Evolutionary conservation across 495 filamentous ascomycete genomes (phyloP), one percentile per base, ranked within the genome.

Genomic region (Aspergillus wentii): DNA sequence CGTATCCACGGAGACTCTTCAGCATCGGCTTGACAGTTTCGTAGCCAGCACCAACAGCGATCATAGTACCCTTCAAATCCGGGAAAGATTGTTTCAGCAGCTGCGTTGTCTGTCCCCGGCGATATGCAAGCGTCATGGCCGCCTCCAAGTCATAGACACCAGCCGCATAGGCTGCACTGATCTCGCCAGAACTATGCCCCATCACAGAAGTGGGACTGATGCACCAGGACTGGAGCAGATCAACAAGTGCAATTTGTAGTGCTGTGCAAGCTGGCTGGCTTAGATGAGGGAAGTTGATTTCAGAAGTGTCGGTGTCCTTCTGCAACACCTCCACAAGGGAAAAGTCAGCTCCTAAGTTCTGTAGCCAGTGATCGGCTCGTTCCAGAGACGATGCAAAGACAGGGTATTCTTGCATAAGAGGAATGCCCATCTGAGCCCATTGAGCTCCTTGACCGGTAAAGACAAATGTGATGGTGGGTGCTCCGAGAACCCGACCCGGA

Each of bases 221-320:
- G 1, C 40, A 37, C 57, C 60, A 66, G 30, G 41, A 47, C 0
- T 35, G 30, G 8, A 71, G 42, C 1, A 68, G 47, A 16, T 70
- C 62, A 0, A 68, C 51, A 5, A 75, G 37, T 1, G 60, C 65
- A n/a, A 75, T 38, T 32, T 74, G 70, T 2, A 75, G 30, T 1
- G 49, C 59, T 2, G 64, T 70, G 35, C 60, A 70, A 1, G 67
- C 3, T 1, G 71, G 53, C 14, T 74, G 71, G 3, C 33, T 38
- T 15, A 28, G 34, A 13, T 48, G 17, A 3, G 7, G 10, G 5
- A 13, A 27, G 17, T 29, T 3, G 2, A 48, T 16, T 13, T 43
- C 40, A 11, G n/a, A n/a, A n/a, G n/a, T n/a, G n/a, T n/a, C n/a
- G n/a, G n/a, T n/a, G n/a, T n/a, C n/a, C n/a, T n/a, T 48, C 40